Evolutionary conservation across 1,284 basidiomycete genomes (phyloP).

Genomic region (Cronartium quercuum): DNA sequence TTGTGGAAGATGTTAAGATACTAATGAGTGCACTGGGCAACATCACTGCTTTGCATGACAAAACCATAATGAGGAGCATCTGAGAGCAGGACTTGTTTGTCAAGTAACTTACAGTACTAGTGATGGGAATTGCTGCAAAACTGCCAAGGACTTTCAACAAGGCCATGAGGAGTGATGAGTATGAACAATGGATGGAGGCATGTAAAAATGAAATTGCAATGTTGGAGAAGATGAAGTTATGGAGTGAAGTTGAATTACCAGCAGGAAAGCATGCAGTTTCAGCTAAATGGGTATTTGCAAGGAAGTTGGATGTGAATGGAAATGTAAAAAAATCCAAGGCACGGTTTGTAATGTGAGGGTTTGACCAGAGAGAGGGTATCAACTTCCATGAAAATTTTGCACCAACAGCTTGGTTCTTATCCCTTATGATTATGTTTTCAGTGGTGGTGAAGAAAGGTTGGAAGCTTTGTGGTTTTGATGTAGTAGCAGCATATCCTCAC

Average conservation of each 20-base stretch:
- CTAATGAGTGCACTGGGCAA: neutral
- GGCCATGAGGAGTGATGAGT: neutral
- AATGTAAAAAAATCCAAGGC: constrained; percentile 8
- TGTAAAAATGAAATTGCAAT: constrained; percentile 2
- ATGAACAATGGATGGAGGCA: neutral
- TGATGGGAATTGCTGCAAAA: neutral
- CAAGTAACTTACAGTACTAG: neutral
- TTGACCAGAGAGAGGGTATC: constrained; percentile 21
- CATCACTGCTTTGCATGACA: neutral
- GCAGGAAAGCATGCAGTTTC: neutral
- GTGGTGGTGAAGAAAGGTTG: neutral
- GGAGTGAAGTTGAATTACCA: neutral
- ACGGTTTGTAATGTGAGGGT: constrained; percentile 2
- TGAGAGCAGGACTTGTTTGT: neutral
- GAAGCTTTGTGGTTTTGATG: neutral
- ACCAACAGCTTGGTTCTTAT: neutral
- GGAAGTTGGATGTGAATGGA: constrained; percentile 4
- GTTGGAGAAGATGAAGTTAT: constrained; percentile 2
- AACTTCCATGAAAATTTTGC: constrained; percentile 1
- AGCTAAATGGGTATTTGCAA: constrained; percentile 16
- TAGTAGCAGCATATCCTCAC: neutral
- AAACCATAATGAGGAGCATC: neutral
- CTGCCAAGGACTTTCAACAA: neutral
- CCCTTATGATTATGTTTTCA: neutral
- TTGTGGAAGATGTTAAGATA: neutral